Conservation (phyloP, 177 flowering plant species). For the Vitis hybrid region DNA sequence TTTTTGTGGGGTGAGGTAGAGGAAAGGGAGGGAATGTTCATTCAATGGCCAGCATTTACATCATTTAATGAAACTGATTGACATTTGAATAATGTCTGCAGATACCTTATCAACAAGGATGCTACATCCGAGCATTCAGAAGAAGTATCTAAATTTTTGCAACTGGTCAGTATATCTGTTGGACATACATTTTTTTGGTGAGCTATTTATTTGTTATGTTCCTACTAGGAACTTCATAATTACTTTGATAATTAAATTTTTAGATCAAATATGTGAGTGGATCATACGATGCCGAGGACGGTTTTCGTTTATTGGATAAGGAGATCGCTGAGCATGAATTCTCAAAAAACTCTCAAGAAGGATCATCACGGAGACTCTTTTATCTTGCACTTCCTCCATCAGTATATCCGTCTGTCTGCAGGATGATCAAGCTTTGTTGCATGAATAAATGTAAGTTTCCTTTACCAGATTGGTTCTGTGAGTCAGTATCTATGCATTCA, state of each 20-base stretch:
- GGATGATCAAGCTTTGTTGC: constrained; percentile 73
- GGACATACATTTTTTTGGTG: neutral
- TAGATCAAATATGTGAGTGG: constrained; percentile 95
- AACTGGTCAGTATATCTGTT: constrained; percentile 52
- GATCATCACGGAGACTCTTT: constrained; percentile 82
- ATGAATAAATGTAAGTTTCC: constrained; percentile 75
- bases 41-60: neutral
- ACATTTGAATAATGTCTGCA: constrained; percentile 30
- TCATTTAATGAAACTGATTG: neutral
- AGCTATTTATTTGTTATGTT: neutral
- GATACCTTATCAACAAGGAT: constrained; percentile 52
- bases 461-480: neutral
- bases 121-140: constrained; percentile 44
- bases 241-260: constrained; percentile 13
- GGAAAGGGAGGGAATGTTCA: too few species aligned
- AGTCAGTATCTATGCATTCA: neutral
- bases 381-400: constrained; percentile 99
- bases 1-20: too few species aligned
- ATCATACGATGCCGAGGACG: constrained; percentile 76
- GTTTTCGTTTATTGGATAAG: constrained; percentile 69
- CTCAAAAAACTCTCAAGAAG: constrained; percentile 63
- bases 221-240: constrained; percentile 4
- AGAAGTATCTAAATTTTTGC: constrained; percentile 60
- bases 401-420: constrained; percentile 95
- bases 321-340: constrained; percentile 72